phyloP scores from a whole-genome alignment of 2,329 filamentous ascomycete genomes.

The Aspergillus sclerotialis region DNA sequence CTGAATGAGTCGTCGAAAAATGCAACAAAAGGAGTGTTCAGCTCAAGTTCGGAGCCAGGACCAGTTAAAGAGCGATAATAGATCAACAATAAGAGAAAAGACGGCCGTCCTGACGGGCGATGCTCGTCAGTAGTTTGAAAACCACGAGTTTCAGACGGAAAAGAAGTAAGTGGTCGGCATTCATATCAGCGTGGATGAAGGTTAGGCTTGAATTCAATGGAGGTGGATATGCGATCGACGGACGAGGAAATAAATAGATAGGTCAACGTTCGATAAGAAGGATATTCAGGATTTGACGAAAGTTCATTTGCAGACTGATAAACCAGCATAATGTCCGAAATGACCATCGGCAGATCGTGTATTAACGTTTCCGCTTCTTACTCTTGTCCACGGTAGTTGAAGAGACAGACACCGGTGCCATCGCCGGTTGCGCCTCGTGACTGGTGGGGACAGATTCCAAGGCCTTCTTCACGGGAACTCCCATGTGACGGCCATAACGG shows the following conservation, averaged over 20 bases:
- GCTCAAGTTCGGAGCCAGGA: neutral
- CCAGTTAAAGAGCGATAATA: neutral
- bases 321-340: neutral
- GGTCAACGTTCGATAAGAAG: too few relatives aligned
- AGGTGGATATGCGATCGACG: neutral
- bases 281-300: too few relatives aligned
- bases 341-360: neutral
- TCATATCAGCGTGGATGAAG: too few relatives aligned
- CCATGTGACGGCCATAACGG: constrained; percentile 70
- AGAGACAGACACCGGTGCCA: constrained; percentile 22
- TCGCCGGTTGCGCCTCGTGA: constrained; percentile 42
- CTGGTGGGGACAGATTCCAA: constrained; percentile 43
- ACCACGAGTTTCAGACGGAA: too few relatives aligned
- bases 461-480: constrained; percentile 57
- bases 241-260: too few relatives aligned
- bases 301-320: too few relatives aligned
- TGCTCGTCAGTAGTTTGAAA: too few relatives aligned
- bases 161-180: too few relatives aligned
- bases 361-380: constrained; percentile 63
- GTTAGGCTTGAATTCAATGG: neutral
- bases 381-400: constrained; percentile 48
- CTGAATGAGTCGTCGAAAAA: constrained; percentile 7
- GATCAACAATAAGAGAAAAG: neutral
- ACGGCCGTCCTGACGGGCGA: too few relatives aligned
- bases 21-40: constrained; percentile 9